Evolutionary conservation across 208 protist genomes (phyloP).

Genomic region (Willaertia magna): DNA sequence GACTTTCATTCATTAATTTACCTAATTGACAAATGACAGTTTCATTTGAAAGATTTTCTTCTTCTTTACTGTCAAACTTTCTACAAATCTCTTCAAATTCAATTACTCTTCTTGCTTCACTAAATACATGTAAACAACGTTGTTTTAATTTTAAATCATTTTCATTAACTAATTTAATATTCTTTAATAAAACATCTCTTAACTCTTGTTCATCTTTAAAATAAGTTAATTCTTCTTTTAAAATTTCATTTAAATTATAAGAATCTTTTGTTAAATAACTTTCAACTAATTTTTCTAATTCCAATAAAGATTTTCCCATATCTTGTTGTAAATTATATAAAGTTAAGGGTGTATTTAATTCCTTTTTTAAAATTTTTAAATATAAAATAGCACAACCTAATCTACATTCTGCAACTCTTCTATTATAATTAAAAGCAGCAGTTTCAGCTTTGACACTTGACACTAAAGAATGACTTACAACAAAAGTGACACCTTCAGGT

Average conservation of each 20-base stretch:
- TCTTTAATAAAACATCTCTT: background rate
- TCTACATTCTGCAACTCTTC: background rate
- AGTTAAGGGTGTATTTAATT: background rate
- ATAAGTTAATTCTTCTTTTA: background rate
- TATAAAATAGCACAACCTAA: background rate
- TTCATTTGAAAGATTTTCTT: no score
- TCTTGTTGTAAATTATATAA: background rate
- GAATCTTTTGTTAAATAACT: background rate
- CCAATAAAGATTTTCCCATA: background rate
- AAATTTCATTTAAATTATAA: background rate
- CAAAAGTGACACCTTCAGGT: conserved; percentile 6
- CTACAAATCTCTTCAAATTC: conserved; percentile 2
- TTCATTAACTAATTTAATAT: background rate
- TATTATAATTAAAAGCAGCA: background rate
- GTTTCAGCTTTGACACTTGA: background rate
- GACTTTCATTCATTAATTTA: conserved; percentile 32
- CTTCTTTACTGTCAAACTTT: no score
- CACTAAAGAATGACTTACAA: background rate
- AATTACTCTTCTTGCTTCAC: conserved; percentile 9
- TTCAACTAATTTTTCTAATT: background rate
- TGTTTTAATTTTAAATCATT: background rate
- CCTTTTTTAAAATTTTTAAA: background rate
- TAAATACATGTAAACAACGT: background rate
- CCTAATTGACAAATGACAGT: no score
- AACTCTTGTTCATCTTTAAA: background rate